Evolutionary conservation across 805 yeast genomes (phyloP), one percentile per base, ranked within the genome.

Genomic region (Suhomyces faveliae): DNA sequence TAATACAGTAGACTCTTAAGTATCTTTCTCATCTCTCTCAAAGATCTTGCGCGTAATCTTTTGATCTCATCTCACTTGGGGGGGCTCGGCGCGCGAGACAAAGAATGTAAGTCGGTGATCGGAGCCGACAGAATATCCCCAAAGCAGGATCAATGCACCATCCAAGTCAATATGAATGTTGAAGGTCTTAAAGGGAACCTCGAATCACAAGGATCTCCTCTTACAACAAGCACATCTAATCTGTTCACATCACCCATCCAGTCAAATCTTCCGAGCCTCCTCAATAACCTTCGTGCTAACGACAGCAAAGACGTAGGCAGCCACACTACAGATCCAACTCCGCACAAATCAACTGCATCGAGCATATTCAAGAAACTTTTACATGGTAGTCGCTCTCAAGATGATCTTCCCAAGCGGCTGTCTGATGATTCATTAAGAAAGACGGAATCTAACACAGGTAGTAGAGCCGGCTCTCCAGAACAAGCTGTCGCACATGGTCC

Each of bases 191-290:
- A 21, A 10, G 40, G 17, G 23, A 12, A 20, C 17, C 40, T 21
- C 20, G 40, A 37, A 12, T n/a, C 23, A 4, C 37, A 13, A 20
- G 25, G 11, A 4, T n/a, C 10, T 37, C 40, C 40, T 12, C 40
- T 48, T 30, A 27, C 40, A 27, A 17, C 46, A 20, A 50, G 48
- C 38, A 42, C 55, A 17, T 37, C 35, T 11, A 13, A 30, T 30
- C 13, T 37, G 17, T 15, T 24, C 40, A 37, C 43, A 12, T 54
- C 60, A 11, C 66, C 67, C 17, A 54, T 64, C 9, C 62, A 51
- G 50, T 61, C 67, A 2, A 49, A 49, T 30, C 48, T 64, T 27
- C 61, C 70, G 4, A 41, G 51, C 10, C 45, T 63, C 24, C 56
- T 60, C 38, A 58, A 42, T 33, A 57, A 53, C 39, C 52, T 64